Base-by-base conservation (phyloP, 1,284 basidiomycete species). In the Ustilago curta region DNA sequence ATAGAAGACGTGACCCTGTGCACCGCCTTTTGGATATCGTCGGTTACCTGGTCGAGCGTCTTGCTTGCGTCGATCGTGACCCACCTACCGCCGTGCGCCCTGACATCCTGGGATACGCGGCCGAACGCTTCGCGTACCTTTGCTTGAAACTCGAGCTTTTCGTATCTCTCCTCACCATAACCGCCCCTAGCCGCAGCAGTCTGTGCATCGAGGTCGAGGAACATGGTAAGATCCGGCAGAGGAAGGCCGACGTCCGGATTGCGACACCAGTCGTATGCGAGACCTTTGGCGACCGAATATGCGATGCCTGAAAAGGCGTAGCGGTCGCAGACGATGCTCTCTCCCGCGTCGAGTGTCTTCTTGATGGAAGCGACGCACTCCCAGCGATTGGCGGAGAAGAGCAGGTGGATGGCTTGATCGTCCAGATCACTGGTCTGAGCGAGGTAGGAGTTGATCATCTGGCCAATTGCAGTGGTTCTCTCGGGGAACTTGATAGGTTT, bases 301-400 rank as follows among this genome's bases (percentile, higher is more conserved):
- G 95, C 95, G 72, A 96, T 92, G 0, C 96, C 97, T 1, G 95
- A 97, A 85, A 97, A 99, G 0, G 95, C 93, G 84, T 99, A 99
- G 39, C 97, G 90, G 85, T 99, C 96, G 79, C 93, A 94, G 32
- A 99, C 87, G 79, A 99, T 87, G 0, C 89, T 89, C 8, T 90
- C 91, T 0, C 95, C 95, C 0, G 86, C 82, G 0, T 86, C 85
- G 12, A 98, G 88, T 23, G 90, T 86, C 7, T 86, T 82, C 58
- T 73, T 31, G 27, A 72, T 50, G 35, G 70, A 65, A 23, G 72
- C 50, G 43, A 76, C 60, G 58, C 69, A 69, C 85, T 99, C 96
- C 96, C 97, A 99, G 23, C 96, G 90, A 84, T 99, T 99, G 1
- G 95, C 96, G 51, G 93, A 92, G 87, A 99, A 99, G 59, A 99